These are phyloP conservation scores for Fusarium secorum DNA, from an alignment of 2,329 filamentous ascomycete genomes.

Conservation along the genomic window DNA sequence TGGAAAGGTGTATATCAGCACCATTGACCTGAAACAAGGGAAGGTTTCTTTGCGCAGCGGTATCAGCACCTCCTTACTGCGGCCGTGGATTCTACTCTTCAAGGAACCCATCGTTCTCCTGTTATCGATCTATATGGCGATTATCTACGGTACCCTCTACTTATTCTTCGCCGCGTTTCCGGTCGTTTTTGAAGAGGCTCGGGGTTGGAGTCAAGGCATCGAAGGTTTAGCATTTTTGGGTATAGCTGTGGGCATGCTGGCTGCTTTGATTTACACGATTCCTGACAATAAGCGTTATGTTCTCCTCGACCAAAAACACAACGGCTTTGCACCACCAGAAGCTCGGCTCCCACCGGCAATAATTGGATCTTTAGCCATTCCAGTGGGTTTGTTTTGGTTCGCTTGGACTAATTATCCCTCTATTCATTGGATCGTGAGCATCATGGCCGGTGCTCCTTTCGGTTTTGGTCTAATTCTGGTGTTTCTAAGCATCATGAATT, in stretches of 20 bases:
- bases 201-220: neutral
- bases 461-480: neutral
- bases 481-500: neutral
- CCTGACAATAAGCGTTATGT: neutral
- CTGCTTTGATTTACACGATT: neutral
- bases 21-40: fast-evolving
- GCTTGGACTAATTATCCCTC: neutral
- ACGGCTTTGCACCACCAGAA: neutral
- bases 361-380: neutral
- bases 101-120: neutral
- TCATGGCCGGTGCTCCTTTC: neutral
- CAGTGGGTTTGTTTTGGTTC: neutral
- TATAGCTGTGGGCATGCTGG: neutral
- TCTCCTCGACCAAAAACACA: neutral
- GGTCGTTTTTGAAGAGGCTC: neutral
- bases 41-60: neutral
- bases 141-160: neutral
- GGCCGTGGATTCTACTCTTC: neutral
- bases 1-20: neutral
- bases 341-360: neutral
- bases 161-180: neutral
- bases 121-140: neutral
- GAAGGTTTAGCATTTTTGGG: neutral
- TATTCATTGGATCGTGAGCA: neutral
- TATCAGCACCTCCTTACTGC: neutral